Evolutionary conservation across 1,139 yeast species (phyloP).

Genomic region (Sugiyamaella grinbergsii): DNA sequence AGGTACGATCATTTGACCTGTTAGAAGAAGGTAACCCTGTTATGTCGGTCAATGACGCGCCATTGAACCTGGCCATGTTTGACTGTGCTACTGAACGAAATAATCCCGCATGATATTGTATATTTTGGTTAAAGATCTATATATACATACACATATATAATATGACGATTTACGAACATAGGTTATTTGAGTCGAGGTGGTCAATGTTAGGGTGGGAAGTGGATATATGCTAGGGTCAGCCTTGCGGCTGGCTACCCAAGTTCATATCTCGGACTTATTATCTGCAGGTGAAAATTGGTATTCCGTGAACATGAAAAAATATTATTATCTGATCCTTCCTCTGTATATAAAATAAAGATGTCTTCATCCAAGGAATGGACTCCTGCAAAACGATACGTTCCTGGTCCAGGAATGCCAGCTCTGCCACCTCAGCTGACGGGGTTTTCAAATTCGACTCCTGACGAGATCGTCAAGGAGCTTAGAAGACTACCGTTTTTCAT

Average conservation of each 20-base stretch:
- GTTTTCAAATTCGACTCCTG: slow-evolving; percentile 57
- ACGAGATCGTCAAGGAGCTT: slow-evolving; percentile 75
- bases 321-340: slow-evolving; percentile 1
- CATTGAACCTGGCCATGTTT: slow-evolving; percentile 70
- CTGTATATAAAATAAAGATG: too few species aligned
- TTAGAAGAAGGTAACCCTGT: slow-evolving; percentile 65
- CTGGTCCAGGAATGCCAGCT: slow-evolving; percentile 76
- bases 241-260: slow-evolving; percentile 6
- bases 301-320: not conserved
- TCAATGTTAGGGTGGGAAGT: too few species aligned
- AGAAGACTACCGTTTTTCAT: slow-evolving; percentile 91
- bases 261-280: not conserved
- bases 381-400: slow-evolving; percentile 56
- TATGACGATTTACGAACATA: not conserved
- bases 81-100: slow-evolving; percentile 71
- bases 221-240: not conserved
- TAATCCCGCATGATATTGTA: slow-evolving; percentile 50
- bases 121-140: slow-evolving; percentile 1
- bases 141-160: not conserved
- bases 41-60: slow-evolving; percentile 60
- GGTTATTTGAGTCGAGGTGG: too few species aligned
- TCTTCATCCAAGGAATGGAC: slow-evolving; percentile 30
- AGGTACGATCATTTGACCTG: slow-evolving; percentile 58
- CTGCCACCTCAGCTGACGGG: slow-evolving; percentile 82
- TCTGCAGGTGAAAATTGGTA: not conserved